Evolutionary conservation across 192 early-diverging fungal species (phyloP), one percentile per base, ranked within the genome.

Genomic region (Backusella macrospora): DNA sequence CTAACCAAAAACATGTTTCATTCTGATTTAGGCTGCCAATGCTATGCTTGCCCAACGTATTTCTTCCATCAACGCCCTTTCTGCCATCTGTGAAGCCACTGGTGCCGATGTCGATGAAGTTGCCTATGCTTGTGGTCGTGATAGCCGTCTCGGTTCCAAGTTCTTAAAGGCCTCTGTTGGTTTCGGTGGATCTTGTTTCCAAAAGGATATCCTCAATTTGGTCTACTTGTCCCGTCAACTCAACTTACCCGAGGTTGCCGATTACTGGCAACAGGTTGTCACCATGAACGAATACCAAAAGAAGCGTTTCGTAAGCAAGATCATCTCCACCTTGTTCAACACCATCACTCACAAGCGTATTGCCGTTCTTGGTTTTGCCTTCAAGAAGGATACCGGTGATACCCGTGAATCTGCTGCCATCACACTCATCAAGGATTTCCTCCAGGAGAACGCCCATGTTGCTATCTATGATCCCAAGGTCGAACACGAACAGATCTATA

Each of bases 121-220:
- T 9, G 89, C 95, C 4, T 95, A 91, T 78, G 96, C 93, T 13
- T 96, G 94, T 78, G 95, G 95, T 65, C 75, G 90, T 40, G 96
- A 98, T 76, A 77, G 86, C 40, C 88, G 96, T 55, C 93, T 98
- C 48, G 96, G 96, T 49, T 84, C 91, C 70, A 91, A 93, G 84
- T 98, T 96, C 81, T 83, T 98, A 71, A 93, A 93, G 76, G 92
- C 96, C 9, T 93, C 91, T 2, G 91, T 98, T 40, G 96, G 96
- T 44, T 98, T 98, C 78, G 96, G 96, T 76, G 96, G 96, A 21
- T 92, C 91, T 45, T 98, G 96, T 81, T 96, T 98, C 84, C 93
- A 96, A 81, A 98, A 98, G 79, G 96, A 98, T 79, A 91, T 98
- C 62, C 83, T 92, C 59, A 96, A 96, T 84, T 82, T 98, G 65